phyloP scores from a whole-genome alignment of 2,329 filamentous ascomycete species.

The Cordyceps farinosa region DNA sequence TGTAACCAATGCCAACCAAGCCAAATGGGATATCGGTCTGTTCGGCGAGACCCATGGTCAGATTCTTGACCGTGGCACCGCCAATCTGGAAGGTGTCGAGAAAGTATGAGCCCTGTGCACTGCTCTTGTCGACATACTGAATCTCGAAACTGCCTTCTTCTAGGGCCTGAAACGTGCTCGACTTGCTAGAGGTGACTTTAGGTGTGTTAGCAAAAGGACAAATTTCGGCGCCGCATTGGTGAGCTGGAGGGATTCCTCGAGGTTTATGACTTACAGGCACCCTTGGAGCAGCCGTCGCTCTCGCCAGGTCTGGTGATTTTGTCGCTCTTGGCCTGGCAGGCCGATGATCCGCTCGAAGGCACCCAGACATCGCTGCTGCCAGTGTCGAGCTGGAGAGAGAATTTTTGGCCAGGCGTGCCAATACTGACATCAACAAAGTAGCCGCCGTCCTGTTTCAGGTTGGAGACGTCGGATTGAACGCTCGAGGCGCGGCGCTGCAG shows the following conservation, averaged over 20 bases:
- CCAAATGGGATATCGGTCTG: constrained; percentile 55
- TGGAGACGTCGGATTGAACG: constrained; percentile 42
- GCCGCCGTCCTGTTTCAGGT: constrained; percentile 41
- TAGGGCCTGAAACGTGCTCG: constrained; percentile 44
- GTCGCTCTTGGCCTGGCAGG: constrained; percentile 34
- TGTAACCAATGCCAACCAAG: constrained; percentile 59
- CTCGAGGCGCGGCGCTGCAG: constrained; percentile 39
- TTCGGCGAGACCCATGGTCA: constrained; percentile 57
- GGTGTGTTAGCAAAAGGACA: constrained; percentile 23
- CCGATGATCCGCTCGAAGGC: constrained; percentile 35
- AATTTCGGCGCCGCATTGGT: background rate
- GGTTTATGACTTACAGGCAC: constrained; percentile 41
- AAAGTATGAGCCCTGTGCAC: constrained; percentile 56
- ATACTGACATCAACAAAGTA: constrained; percentile 57
- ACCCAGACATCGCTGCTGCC: constrained; percentile 66
- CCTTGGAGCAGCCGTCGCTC: constrained; percentile 37
- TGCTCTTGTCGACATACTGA: constrained; percentile 58
- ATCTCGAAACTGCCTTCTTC: constrained; percentile 51
- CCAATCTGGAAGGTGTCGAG: constrained; percentile 54
- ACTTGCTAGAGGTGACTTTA: constrained; percentile 44
- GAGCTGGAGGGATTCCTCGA: background rate
- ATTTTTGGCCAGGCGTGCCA: constrained; percentile 54
- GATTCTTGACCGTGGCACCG: constrained; percentile 46
- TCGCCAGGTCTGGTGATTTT: constrained; percentile 23
- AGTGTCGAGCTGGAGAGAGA: constrained; percentile 60